Evolutionary conservation across 441 rosid genomes (phyloP).

Genomic region (Pelargonium fulgidum): DNA sequence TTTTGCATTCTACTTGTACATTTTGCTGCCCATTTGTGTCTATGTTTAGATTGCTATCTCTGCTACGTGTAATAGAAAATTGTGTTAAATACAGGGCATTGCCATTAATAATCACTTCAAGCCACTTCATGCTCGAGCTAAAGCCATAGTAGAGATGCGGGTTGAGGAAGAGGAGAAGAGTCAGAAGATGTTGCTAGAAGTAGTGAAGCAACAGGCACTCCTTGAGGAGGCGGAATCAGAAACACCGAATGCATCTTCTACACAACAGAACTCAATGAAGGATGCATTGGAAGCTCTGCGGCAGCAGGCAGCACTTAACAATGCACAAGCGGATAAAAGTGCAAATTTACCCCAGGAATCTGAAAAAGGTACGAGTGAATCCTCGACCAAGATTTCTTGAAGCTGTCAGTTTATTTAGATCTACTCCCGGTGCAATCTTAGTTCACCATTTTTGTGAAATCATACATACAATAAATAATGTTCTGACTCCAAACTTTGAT

Average conservation of each 20-base stretch:
- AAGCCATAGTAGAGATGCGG: neutral
- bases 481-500: too few relatives aligned
- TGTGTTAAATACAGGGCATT: neutral
- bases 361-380: neutral
- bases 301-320: neutral
- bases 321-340: neutral
- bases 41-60: neutral
- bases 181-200: neutral
- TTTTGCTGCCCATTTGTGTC: neutral
- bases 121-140: neutral
- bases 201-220: neutral
- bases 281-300: neutral
- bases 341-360: neutral
- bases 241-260: neutral
- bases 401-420: neutral
- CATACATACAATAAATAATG: too few relatives aligned
- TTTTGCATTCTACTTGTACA: neutral
- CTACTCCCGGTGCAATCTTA: neutral
- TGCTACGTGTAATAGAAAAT: neutral
- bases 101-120: neutral
- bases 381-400: neutral
- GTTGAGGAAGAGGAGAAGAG: neutral
- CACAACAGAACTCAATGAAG: conserved; percentile 1
- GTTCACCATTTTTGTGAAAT: too few relatives aligned
- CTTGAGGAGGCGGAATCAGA: neutral